Conservation (phyloP, 179 eudicot species). For the Spinacia oleracea region DNA sequence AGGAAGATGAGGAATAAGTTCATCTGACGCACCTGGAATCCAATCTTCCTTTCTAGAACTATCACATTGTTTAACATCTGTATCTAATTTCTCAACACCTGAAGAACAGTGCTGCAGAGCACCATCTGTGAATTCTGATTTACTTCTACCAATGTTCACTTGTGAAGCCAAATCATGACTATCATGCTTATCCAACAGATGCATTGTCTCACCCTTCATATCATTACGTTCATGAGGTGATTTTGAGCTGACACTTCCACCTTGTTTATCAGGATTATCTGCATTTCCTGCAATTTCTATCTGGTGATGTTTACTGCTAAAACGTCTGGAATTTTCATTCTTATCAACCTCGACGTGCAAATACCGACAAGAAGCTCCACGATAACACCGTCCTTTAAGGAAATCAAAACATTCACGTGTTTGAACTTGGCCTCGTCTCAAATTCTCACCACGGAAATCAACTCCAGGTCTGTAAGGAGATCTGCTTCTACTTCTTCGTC, state of each 20-base stretch:
- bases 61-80: slow-evolving; percentile 29
- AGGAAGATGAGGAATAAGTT: slow-evolving; percentile 34
- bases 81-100: slow-evolving; percentile 32
- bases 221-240: slow-evolving; percentile 32
- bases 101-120: slow-evolving; percentile 14
- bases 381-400: slow-evolving; percentile 71
- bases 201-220: slow-evolving; percentile 34
- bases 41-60: slow-evolving; percentile 29
- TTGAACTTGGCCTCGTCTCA: slow-evolving; percentile 50
- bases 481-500: slow-evolving; percentile 81
- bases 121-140: slow-evolving; percentile 24
- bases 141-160: slow-evolving; percentile 25
- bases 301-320: slow-evolving; percentile 43
- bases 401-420: slow-evolving; percentile 64
- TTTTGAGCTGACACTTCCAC: slow-evolving; percentile 21
- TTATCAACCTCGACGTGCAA: slow-evolving; percentile 56
- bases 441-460: slow-evolving; percentile 46
- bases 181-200: slow-evolving; percentile 32
- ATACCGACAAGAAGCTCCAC: slow-evolving; percentile 85
- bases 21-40: slow-evolving; percentile 35
- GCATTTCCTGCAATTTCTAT: slow-evolving; percentile 33
- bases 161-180: slow-evolving; percentile 28
- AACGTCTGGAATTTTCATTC: slow-evolving; percentile 44
- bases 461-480: slow-evolving; percentile 57
- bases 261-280: slow-evolving; percentile 37